Conservation (phyloP, 305 asterid genomes). For the Withania somnifera region DNA sequence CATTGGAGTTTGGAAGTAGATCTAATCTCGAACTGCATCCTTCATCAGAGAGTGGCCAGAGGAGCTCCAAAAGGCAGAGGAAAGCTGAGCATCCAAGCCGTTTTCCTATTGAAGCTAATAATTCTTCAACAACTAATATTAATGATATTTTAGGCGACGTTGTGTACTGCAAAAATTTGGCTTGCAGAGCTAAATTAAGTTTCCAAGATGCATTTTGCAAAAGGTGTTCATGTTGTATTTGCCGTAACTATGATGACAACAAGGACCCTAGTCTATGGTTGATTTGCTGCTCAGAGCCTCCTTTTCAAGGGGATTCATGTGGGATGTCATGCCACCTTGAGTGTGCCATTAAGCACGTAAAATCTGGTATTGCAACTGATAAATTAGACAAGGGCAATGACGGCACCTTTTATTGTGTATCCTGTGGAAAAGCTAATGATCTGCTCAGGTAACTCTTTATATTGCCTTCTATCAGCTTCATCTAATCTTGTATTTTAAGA, state of each 20-base stretch:
- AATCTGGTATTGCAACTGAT: conserved; percentile 49
- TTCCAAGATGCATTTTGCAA: conserved; percentile 55
- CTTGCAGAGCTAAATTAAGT: conserved; percentile 67
- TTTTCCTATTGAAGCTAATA: conserved; percentile 17
- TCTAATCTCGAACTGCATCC: conserved; percentile 27
- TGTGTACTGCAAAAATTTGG: conserved; percentile 65
- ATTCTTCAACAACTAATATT: conserved; percentile 15
- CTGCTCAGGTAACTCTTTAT: conserved; percentile 48
- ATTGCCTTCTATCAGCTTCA: background rate
- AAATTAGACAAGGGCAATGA: conserved; percentile 39
- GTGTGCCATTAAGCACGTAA: conserved; percentile 60
- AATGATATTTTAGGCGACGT: conserved; percentile 19
- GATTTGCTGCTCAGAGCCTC: conserved; percentile 76
- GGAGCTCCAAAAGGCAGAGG: conserved; percentile 62
- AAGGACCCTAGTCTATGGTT: conserved; percentile 97
- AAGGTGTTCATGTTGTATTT: conserved; percentile 96
- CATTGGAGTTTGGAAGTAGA: conserved; percentile 24
- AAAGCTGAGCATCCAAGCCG: conserved; percentile 48
- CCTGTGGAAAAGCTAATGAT: conserved; percentile 85
- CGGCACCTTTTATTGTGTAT: conserved; percentile 56
- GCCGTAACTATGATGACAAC: conserved; percentile 73
- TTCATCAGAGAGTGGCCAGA: conserved; percentile 36
- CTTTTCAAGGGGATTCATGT: conserved; percentile 60
- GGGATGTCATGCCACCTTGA: conserved; percentile 95
- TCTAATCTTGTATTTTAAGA: background rate